Conservation (phyloP, 2,329 filamentous ascomycete genomes). For the Diaporthe nobilis region DNA sequence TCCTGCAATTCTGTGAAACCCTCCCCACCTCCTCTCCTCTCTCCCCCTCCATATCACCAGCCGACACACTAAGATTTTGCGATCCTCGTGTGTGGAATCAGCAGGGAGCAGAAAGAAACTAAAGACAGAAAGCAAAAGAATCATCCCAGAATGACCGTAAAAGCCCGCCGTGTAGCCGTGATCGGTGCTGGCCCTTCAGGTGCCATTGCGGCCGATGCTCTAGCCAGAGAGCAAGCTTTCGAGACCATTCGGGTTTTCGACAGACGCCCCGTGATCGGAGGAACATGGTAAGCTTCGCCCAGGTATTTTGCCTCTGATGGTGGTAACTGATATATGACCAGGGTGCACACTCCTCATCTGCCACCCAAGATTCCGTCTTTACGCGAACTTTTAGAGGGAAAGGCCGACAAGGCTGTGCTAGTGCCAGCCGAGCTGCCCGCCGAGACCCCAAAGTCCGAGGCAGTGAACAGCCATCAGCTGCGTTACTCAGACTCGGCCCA, state of each 20-base stretch:
- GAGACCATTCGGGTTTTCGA: slow-evolving; percentile 74
- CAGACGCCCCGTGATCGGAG: slow-evolving; percentile 69
- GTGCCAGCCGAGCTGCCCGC: slow-evolving; percentile 60
- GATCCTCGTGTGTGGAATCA: background rate
- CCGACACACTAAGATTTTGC: background rate
- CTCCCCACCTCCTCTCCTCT: too few species aligned
- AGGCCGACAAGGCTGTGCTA: slow-evolving; percentile 58
- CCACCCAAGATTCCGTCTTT: slow-evolving; percentile 50
- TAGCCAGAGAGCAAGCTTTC: slow-evolving; percentile 71
- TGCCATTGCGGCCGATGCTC: slow-evolving; percentile 71
- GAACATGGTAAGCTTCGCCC: slow-evolving; percentile 66
- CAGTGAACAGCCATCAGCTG: slow-evolving; percentile 53
- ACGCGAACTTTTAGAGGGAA: slow-evolving; percentile 56
- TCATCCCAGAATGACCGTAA: background rate
- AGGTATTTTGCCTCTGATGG: background rate
- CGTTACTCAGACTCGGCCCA: slow-evolving; percentile 67
- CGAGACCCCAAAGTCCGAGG: slow-evolving; percentile 54
- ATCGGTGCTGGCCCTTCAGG: slow-evolving; percentile 74
- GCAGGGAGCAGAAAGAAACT: background rate
- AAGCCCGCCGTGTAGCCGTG: slow-evolving; percentile 62
- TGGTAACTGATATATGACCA: slow-evolving; percentile 8
- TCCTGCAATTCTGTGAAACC: too few species aligned
- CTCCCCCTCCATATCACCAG: background rate
- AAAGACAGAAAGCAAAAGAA: too few species aligned
- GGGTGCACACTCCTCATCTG: slow-evolving; percentile 53